A percentile compares a stretch with the other conserved stretches of the same genome.
These are phyloP conservation scores for Leccinum boreale DNA, from an alignment of 768 basidiomycete genomes.

Conservation along the genomic window DNA sequence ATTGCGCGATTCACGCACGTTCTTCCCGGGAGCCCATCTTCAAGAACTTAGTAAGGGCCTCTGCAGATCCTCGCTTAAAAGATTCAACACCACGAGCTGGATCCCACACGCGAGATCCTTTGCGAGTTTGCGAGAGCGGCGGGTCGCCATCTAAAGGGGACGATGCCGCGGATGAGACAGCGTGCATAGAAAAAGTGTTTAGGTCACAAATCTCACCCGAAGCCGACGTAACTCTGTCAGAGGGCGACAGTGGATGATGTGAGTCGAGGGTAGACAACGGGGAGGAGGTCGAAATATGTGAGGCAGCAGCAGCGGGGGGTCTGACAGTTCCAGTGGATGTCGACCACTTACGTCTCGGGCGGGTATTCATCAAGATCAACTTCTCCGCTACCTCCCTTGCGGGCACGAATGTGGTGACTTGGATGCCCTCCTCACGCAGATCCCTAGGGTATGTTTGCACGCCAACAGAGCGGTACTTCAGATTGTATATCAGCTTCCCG, in stretches of 20 bases:
- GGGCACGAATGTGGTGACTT: constrained; percentile 41
- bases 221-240: constrained; percentile 11
- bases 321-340: constrained; percentile 8
- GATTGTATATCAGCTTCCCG: constrained; percentile 16
- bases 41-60: constrained; percentile 80
- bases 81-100: constrained; percentile 81
- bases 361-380: constrained; percentile 18
- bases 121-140: constrained; percentile 32
- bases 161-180: constrained; percentile 53
- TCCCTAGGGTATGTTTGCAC: constrained; percentile 66
- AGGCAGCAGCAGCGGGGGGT: background rate
- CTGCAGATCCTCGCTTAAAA: constrained; percentile 85
- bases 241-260: constrained; percentile 13
- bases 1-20: constrained; percentile 19
- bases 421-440: constrained; percentile 54
- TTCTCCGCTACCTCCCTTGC: constrained; percentile 20
- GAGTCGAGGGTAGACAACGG: constrained; percentile 15
- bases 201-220: constrained; percentile 5
- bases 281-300: constrained; percentile 1
- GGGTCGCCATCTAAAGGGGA: constrained; percentile 46
- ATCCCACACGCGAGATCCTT: constrained; percentile 74
- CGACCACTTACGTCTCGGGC: constrained; percentile 20
- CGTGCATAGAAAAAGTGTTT: constrained; percentile 32
- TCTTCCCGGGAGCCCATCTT: constrained; percentile 74
- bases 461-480: constrained; percentile 61